Evolutionary conservation across 176 grass and related monocot species (phyloP).

Genomic region (Lolium perenne): DNA sequence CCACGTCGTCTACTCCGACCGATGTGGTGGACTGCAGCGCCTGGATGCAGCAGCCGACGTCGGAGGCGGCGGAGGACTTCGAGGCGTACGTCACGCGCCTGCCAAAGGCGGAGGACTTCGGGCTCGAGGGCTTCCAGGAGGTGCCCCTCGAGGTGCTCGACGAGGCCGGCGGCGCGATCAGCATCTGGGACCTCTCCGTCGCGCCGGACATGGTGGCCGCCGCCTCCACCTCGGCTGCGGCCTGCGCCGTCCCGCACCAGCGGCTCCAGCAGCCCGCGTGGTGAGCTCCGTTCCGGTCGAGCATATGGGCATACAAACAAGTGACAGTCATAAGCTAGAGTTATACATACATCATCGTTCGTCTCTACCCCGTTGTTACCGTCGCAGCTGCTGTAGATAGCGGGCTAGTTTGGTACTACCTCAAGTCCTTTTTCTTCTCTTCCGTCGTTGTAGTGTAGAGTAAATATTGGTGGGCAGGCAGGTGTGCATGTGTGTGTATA

Average conservation of each 20-base stretch:
- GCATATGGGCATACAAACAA: background rate
- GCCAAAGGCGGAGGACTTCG: constrained; percentile 91
- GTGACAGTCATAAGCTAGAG: background rate
- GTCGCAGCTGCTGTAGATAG: background rate
- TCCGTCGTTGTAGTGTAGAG: background rate
- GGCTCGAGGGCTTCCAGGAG: constrained; percentile 75
- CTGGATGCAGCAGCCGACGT: constrained; percentile 16
- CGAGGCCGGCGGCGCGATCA: constrained; percentile 40
- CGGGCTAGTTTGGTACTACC: background rate
- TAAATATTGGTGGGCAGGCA: background rate
- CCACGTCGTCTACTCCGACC: constrained; percentile 8
- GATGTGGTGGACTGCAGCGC: background rate
- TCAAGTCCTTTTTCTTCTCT: background rate
- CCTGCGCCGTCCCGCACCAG: constrained; percentile 1
- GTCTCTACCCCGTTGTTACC: background rate
- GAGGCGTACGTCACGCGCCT: constrained; percentile 69
- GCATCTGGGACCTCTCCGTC: constrained; percentile 44
- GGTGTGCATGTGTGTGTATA: background rate
- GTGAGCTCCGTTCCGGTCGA: background rate
- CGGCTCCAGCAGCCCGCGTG: background rate
- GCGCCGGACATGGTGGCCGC: background rate
- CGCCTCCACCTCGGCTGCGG: background rate
- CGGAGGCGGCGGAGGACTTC: constrained; percentile 49
- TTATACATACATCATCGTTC: background rate
- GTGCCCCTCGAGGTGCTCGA: constrained; percentile 72